Conservation (phyloP, 1,284 basidiomycete species). For the Sanghuangporus baumii region DNA sequence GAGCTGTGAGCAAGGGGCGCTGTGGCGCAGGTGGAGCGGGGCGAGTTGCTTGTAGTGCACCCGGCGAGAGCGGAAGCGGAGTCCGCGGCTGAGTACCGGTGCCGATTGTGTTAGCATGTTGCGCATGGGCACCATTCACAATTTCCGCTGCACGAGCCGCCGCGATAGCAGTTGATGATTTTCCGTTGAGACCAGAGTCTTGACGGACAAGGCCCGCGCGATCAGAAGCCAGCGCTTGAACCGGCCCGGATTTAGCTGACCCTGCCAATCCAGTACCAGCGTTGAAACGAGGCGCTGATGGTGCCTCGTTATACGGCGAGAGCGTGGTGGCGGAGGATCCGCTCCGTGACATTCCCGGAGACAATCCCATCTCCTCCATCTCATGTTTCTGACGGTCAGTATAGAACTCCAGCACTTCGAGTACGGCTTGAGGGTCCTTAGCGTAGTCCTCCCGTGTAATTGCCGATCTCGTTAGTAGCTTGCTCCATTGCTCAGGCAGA, state of each 20-base stretch:
- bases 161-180: slow-evolving; percentile 35
- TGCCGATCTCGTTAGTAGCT: slow-evolving; percentile 90
- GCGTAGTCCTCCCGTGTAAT: slow-evolving; percentile 98
- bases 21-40: slow-evolving; percentile 42
- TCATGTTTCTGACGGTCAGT: slow-evolving; percentile 96
- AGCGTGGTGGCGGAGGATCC: slow-evolving; percentile 26
- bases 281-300: slow-evolving; percentile 69
- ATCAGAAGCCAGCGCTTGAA: slow-evolving; percentile 29
- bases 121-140: slow-evolving; percentile 52
- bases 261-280: slow-evolving; percentile 85
- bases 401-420: slow-evolving; percentile 98
- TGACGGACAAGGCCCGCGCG: slow-evolving; percentile 47
- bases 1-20: slow-evolving; percentile 44
- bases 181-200: slow-evolving; percentile 45
- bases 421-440: slow-evolving; percentile 93
- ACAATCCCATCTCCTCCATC: slow-evolving; percentile 58
- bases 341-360: slow-evolving; percentile 23
- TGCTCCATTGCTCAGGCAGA: slow-evolving; percentile 95
- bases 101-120: slow-evolving; percentile 36
- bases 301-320: slow-evolving; percentile 30
- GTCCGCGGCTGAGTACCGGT: slow-evolving; percentile 33
- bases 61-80: slow-evolving; percentile 32
- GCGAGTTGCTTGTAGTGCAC: slow-evolving; percentile 38
- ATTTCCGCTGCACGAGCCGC: slow-evolving; percentile 57
- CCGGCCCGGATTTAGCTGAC: slow-evolving; percentile 35